Evolutionary conservation across 2,329 filamentous ascomycete species (phyloP).

Genomic region (Tolypocladium tundrense): DNA sequence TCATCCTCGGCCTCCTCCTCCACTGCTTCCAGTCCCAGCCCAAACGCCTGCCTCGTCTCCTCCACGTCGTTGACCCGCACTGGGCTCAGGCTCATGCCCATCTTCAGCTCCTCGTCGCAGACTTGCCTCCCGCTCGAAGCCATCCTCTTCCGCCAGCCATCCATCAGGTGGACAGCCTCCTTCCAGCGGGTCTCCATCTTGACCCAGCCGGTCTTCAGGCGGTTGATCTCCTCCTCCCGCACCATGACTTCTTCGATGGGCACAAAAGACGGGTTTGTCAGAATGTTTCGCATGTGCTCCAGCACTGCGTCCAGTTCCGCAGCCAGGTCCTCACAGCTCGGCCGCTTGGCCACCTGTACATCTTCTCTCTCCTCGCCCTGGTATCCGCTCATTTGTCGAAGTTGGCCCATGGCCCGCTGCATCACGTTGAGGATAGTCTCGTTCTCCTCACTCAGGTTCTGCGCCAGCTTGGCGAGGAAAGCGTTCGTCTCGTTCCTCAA

Average conservation of each 20-base stretch:
- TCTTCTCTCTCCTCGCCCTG: conserved; percentile 23
- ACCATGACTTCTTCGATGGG: conserved; percentile 87
- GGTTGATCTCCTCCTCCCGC: conserved; percentile 82
- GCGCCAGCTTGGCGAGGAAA: conserved; percentile 77
- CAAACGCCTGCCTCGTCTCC: conserved; percentile 30
- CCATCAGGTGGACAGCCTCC: conserved; percentile 83
- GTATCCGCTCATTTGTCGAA: conserved; percentile 60
- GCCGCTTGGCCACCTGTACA: conserved; percentile 21
- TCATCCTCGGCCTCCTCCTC: conserved; percentile 34
- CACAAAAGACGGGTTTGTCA: conserved; percentile 95
- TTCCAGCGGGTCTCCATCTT: conserved; percentile 88
- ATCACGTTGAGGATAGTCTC: conserved; percentile 68
- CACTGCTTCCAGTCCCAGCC: conserved; percentile 32
- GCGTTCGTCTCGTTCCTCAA: conserved; percentile 81
- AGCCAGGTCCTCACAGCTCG: conserved; percentile 54
- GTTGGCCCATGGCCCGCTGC: conserved; percentile 56
- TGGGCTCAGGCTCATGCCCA: conserved; percentile 55
- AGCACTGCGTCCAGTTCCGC: conserved; percentile 67
- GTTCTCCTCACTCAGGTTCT: conserved; percentile 83
- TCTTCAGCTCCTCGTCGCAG: conserved; percentile 56
- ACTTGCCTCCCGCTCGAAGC: conserved; percentile 58
- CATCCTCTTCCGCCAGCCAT: conserved; percentile 82
- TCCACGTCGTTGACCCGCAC: conserved; percentile 43
- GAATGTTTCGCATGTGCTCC: conserved; percentile 67
- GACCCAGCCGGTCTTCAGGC: conserved; percentile 77